These are phyloP conservation scores for Fusarium cicatricum DNA, from an alignment of 2,329 filamentous ascomycete species.

Conservation along the genomic window DNA sequence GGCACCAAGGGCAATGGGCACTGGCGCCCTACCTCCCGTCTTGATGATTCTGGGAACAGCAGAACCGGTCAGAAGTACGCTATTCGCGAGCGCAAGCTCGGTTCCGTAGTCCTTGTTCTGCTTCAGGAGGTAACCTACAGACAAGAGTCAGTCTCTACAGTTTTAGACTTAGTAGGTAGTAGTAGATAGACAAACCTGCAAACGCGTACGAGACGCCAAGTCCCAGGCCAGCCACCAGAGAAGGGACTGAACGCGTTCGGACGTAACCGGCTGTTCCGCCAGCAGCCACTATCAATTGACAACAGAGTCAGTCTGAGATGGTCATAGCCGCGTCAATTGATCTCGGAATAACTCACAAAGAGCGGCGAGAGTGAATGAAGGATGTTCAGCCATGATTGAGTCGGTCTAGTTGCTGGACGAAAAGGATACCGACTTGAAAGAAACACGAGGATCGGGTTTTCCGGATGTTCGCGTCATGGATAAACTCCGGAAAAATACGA, in stretches of 20 bases:
- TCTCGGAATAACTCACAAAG: constrained; percentile 43
- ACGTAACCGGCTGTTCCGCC: constrained; percentile 39
- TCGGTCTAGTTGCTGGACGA: too few relatives aligned
- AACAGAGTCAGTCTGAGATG: background rate
- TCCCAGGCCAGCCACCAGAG: constrained; percentile 39
- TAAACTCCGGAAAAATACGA: too few relatives aligned
- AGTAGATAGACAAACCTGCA: constrained; percentile 24
- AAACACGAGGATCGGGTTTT: too few relatives aligned
- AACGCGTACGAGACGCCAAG: constrained; percentile 39
- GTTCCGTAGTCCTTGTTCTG: constrained; percentile 53
- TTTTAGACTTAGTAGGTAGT: fast-evolving
- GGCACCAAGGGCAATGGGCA: constrained; percentile 47
- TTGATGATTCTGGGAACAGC: constrained; percentile 51
- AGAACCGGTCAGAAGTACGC: constrained; percentile 48
- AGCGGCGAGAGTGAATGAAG: constrained; percentile 51
- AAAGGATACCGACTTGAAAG: too few relatives aligned
- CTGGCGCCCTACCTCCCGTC: constrained; percentile 48
- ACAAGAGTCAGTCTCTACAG: background rate
- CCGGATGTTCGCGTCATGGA: too few relatives aligned
- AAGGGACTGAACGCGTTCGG: constrained; percentile 39
- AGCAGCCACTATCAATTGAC: constrained; percentile 37
- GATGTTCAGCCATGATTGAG: constrained; percentile 50
- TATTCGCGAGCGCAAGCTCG: constrained; percentile 53
- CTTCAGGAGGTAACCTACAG: constrained; percentile 51
- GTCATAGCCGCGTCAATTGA: fast-evolving